A percentile compares a stretch with the other conserved stretches of the same genome.
These are phyloP conservation scores for rapeseed (Brassica napus) DNA, from an alignment of 345 rosid genomes.

Conservation along the genomic window Da-Ae NC_063437.1:12750001-12750500, in stretches of 20 bases:
- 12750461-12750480: no score
- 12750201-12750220: no score
- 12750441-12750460: no score
- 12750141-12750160: background rate
- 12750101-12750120: background rate
- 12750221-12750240: no score
- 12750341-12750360: no score
- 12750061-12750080: constrained; percentile 15
- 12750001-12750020: background rate
- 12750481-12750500: no score
- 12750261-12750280: no score
- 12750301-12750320: no score
- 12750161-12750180: background rate
- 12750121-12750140: background rate
- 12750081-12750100: background rate
- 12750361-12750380: background rate
- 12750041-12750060: constrained; percentile 32
- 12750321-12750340: no score
- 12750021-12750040: constrained; percentile 29
- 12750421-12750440: background rate
- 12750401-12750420: background rate
- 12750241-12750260: no score
- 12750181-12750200: no score
- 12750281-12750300: no score
- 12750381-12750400: background rate